These are phyloP conservation scores for Kuraishia cidri DNA, from an alignment of 805 yeast genomes.

Conservation along the genomic window DNA sequence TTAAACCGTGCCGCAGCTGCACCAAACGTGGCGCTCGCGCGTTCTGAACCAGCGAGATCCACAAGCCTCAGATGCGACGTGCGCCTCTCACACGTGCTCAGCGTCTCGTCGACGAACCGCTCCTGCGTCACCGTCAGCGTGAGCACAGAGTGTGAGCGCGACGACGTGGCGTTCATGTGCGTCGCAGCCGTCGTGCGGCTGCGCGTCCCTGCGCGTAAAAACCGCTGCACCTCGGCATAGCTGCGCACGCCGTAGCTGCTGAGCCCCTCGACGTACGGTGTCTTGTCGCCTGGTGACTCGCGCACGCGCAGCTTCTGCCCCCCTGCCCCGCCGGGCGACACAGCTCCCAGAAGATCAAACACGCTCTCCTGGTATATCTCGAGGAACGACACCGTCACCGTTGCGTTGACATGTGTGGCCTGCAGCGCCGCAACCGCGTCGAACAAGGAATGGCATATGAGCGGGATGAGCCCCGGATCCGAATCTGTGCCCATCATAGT, in stretches of 20 bases:
- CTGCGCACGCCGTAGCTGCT: conserved; percentile 39
- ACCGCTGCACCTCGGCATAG: conserved; percentile 37
- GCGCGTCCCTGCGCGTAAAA: conserved; percentile 40
- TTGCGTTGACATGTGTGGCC: conserved; percentile 23
- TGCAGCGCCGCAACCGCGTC: conserved; percentile 26
- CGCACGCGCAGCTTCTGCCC: conserved; percentile 38
- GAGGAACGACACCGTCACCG: conserved; percentile 49
- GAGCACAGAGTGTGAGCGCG: conserved; percentile 77
- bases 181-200: conserved; percentile 67
- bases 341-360: conserved; percentile 41
- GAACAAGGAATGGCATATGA: conserved; percentile 46
- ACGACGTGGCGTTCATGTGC: conserved; percentile 60
- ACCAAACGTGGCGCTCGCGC: conserved; percentile 39
- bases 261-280: conserved; percentile 68
- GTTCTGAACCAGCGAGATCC: conserved; percentile 77
- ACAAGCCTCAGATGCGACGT: conserved; percentile 59
- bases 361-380: conserved; percentile 78
- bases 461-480: conserved; percentile 60
- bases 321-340: conserved; percentile 3
- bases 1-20: conserved; percentile 30
- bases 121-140: conserved; percentile 56
- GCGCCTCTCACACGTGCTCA: conserved; percentile 30
- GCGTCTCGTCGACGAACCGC: conserved; percentile 25
- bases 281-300: conserved; percentile 43
- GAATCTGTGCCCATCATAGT: conserved; percentile 59